Conservation (phyloP, 2,329 filamentous ascomycete genomes). For the Magnaporthiopsis incrustans region DNA sequence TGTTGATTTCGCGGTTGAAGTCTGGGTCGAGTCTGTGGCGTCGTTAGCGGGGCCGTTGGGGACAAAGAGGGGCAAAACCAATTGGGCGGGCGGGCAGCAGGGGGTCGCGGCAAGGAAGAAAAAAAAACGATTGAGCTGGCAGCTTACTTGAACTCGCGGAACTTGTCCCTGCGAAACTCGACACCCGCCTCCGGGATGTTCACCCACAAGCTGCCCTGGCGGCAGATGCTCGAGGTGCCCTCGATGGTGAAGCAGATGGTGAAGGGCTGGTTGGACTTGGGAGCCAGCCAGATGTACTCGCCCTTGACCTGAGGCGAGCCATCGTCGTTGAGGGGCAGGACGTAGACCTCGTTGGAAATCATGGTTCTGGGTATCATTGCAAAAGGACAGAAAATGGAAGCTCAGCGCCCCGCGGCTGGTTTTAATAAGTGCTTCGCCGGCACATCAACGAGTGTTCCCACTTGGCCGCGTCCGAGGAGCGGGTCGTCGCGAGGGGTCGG, state of each 20-base stretch:
- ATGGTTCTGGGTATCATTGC: constrained; percentile 54
- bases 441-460: not conserved
- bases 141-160: constrained; percentile 81
- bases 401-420: not conserved
- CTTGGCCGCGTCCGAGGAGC: not conserved
- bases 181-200: constrained; percentile 78
- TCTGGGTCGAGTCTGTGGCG: constrained; percentile 67
- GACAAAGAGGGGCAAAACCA: constrained; percentile 8
- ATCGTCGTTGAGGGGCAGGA: constrained; percentile 85
- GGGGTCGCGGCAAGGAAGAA: not conserved
- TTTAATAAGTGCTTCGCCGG: not conserved
- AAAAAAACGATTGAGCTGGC: not conserved
- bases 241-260: constrained; percentile 83
- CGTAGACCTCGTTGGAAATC: constrained; percentile 67
- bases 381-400: constrained; percentile 12
- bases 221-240: constrained; percentile 90
- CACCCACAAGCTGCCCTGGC: constrained; percentile 90
- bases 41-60: not conserved
- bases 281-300: constrained; percentile 84
- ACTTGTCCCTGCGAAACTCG: constrained; percentile 69
- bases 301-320: constrained; percentile 76
- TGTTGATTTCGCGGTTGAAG: constrained; percentile 86
- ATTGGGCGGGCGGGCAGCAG: not conserved
- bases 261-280: constrained; percentile 65
- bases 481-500: not conserved